Conservation (phyloP, 78 protist genomes). For the Planoprotostelium fungivorum region DNA sequence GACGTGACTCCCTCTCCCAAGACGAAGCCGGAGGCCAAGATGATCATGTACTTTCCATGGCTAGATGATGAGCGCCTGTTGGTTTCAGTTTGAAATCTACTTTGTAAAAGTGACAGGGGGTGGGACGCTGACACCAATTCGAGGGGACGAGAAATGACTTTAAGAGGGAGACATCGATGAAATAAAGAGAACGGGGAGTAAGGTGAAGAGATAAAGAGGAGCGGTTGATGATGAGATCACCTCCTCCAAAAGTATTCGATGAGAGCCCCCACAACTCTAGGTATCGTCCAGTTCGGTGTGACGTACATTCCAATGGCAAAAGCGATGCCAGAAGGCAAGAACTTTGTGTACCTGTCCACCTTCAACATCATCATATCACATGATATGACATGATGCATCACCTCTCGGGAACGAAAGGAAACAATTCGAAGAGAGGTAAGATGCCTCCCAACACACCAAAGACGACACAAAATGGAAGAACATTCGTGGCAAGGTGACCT, state of each 20-base stretch:
- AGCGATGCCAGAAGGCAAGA: constrained; percentile 69
- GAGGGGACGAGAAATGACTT: too few species aligned
- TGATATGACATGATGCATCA: background rate
- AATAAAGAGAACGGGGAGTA: too few species aligned
- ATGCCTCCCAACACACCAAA: constrained; percentile 32
- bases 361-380: background rate
- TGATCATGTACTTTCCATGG: constrained; percentile 31
- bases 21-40: constrained; percentile 77
- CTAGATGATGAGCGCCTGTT: background rate
- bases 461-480: constrained; percentile 50
- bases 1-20: constrained; percentile 80
- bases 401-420: background rate
- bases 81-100: too few species aligned
- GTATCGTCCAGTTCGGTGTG: constrained; percentile 62
- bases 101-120: too few species aligned
- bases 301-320: constrained; percentile 72
- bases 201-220: too few species aligned
- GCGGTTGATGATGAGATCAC: too few species aligned
- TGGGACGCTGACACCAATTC: too few species aligned
- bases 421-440: constrained; percentile 30
- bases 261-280: constrained; percentile 62
- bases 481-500: constrained; percentile 35
- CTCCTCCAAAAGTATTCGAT: constrained; percentile 30
- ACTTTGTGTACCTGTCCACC: background rate
- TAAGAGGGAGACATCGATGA: too few species aligned